Conservation (phyloP, 352 stramenopile species). For the Peronospora belbahrii region DNA sequence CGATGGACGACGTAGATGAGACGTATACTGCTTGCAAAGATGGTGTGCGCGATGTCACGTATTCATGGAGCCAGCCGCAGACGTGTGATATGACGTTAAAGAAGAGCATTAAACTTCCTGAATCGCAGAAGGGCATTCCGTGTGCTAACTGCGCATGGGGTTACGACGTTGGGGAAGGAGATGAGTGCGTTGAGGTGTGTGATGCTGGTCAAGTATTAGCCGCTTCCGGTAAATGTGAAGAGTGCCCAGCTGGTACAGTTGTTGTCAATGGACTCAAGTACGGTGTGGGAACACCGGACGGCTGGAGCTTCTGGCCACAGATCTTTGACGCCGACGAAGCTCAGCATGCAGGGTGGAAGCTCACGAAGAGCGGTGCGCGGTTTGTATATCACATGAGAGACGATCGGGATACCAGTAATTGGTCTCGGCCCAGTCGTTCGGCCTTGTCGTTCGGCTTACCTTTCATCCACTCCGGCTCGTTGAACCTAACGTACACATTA, state of each 20-base stretch:
- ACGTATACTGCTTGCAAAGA: slow-evolving; percentile 48
- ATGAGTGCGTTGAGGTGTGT: slow-evolving; percentile 44
- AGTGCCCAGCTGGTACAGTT: slow-evolving; percentile 43
- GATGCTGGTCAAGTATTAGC: slow-evolving; percentile 25
- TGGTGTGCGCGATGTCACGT: slow-evolving; percentile 50
- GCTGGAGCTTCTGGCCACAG: slow-evolving; percentile 48
- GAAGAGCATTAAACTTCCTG: slow-evolving; percentile 37
- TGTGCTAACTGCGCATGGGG: slow-evolving; percentile 52
- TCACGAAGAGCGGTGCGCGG: slow-evolving; percentile 49
- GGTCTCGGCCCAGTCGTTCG: slow-evolving; percentile 30
- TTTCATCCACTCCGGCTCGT: slow-evolving; percentile 39
- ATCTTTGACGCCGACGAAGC: slow-evolving; percentile 41
- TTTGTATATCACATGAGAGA: slow-evolving; percentile 30
- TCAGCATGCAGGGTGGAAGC: slow-evolving; percentile 46
- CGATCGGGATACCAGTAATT: slow-evolving; percentile 18
- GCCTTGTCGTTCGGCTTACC: slow-evolving; percentile 47
- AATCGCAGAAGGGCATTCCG: slow-evolving; percentile 23
- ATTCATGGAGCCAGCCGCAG: slow-evolving; percentile 54
- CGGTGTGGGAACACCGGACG: slow-evolving; percentile 41
- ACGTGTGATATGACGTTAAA: slow-evolving; percentile 50
- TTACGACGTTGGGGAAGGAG: slow-evolving; percentile 31
- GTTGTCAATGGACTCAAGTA: slow-evolving; percentile 48
- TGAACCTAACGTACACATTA: slow-evolving; percentile 65
- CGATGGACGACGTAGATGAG: slow-evolving; percentile 52
- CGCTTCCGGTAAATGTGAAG: slow-evolving; percentile 22